Percentiles rank a stretch among this genome's conserved stretches.
Evolutionary conservation across 257 asterid genomes (phyloP).

Genomic region (Leptodermis oblonga): DNA sequence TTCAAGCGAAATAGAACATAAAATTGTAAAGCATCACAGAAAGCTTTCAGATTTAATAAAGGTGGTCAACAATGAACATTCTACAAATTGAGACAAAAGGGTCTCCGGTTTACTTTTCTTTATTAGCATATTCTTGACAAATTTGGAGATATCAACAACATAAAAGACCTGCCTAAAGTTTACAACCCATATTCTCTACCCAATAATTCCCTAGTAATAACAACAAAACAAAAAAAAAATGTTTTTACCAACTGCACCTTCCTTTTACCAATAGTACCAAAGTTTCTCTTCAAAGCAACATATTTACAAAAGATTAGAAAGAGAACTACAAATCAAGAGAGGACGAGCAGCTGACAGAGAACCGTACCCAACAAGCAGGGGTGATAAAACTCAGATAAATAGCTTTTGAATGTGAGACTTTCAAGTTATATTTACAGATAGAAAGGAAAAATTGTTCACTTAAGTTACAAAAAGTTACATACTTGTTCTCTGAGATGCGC

Average conservation of each 20-base stretch:
- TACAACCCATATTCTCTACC: not conserved
- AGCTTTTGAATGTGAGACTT: not conserved
- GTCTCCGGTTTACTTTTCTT: not conserved
- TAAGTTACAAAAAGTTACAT: conserved; percentile 1
- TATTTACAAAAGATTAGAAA: not conserved
- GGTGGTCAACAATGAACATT: not conserved
- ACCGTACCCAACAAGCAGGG: not conserved
- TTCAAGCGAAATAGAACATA: not conserved
- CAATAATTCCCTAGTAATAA: not conserved
- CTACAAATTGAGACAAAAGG: not conserved
- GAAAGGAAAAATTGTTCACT: not conserved
- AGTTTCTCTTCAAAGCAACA: not conserved
- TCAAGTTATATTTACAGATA: not conserved
- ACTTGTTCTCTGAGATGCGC: conserved; percentile 87
- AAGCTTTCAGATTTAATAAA: not conserved
- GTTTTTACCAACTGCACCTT: not conserved
- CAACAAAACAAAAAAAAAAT: no score
- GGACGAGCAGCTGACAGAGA: not conserved
- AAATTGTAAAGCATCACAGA: not conserved
- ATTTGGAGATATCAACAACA: not conserved
- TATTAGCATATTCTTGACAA: no score
- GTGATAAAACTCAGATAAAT: not conserved
- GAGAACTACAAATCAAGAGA: not conserved
- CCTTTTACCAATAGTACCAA: no score
- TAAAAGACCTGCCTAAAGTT: not conserved